A percentile compares a stretch with the other conserved stretches of the same genome.
These are phyloP conservation scores for Cinnamomum micranthum DNA, from an alignment of 164 flowering plant species.

Conservation along the genomic window DNA sequence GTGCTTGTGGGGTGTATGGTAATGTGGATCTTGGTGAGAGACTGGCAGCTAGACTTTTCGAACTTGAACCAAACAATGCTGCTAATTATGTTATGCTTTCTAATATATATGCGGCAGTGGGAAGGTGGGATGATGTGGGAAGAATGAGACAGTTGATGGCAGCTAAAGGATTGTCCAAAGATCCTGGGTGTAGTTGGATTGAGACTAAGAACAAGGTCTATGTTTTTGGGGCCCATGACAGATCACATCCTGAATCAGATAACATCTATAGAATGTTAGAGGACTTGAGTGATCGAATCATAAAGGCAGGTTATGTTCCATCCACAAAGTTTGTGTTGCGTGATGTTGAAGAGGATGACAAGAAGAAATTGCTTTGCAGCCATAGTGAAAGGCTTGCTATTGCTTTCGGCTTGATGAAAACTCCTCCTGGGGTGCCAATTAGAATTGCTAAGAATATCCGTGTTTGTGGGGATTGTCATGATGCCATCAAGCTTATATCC, in stretches of 20 bases:
- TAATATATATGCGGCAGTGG: slow-evolving; percentile 9
- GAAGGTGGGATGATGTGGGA: slow-evolving; percentile 9
- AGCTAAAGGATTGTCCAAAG: neutral
- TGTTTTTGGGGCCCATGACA: slow-evolving; percentile 6
- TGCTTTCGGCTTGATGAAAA: slow-evolving; percentile 5
- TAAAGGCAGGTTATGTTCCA: slow-evolving; percentile 9
- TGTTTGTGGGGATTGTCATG: slow-evolving; percentile 9
- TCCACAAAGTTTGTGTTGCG: slow-evolving; percentile 4
- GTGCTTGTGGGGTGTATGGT: slow-evolving; percentile 6
- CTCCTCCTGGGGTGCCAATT: neutral
- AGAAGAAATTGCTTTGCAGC: slow-evolving; percentile 4
- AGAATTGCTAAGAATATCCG: slow-evolving; percentile 11
- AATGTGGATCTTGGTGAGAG: slow-evolving; percentile 3
- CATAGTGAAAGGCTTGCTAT: slow-evolving; percentile 14
- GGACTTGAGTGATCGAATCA: neutral
- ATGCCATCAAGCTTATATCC: slow-evolving; percentile 10
- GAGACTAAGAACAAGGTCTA: slow-evolving; percentile 6
- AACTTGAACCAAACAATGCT: slow-evolving; percentile 9
- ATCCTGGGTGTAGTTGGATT: slow-evolving; percentile 11
- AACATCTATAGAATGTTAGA: neutral
- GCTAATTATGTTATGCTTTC: slow-evolving; percentile 10
- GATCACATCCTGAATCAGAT: neutral
- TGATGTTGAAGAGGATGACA: slow-evolving; percentile 6
- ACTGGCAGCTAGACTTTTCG: slow-evolving; percentile 1
- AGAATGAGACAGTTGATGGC: slow-evolving; percentile 4